Evolutionary conservation across 1,284 basidiomycete genomes (phyloP), one percentile per base, ranked within the genome.

Genomic region (Volvariella surrecta): DNA sequence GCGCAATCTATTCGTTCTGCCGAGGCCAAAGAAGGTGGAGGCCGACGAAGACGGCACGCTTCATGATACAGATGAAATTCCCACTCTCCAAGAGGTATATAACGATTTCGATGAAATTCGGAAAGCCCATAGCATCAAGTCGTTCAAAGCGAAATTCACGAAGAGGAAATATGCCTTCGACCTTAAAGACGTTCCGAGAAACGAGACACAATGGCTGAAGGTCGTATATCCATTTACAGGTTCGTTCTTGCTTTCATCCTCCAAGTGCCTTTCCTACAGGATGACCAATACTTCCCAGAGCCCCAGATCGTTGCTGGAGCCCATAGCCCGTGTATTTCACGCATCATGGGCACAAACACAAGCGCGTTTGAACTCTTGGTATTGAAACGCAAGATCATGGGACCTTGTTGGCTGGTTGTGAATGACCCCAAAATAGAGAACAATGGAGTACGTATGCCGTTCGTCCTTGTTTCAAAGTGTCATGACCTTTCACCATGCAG

Each of bases 371-470:
- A 99, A 61, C 68, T 94, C 6, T 77, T 99, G n/a, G 91, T 93
- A 1, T 56, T 99, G 44, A 98, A 98, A 64, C 80, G 93, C 30
- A 93, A 92, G 64, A 97, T 99, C 50, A 98, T 97, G 90, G 96
- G 96, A 2, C 94, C 96, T 0, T 99, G 96, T 60, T 99, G 95
- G 96, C 70, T 99, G 40, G 76, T 86, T 47, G 75, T 99, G 50
- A 83, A 86, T 59, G 75, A 82, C 18, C 79, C 83, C 9, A 64
- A 75, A 37, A 65, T 90, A 16, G 82, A 86, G 44, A 65, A 82
- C 54, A 85, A 88, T 62, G 83, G 85, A 7, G 89, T 91, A 58
- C 45, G 83, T 64, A 3, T 11, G 21, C 3, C 10, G 2, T 4
- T 40, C n/a, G 37, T 32, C 8, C n/a, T 28, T 24, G 13, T 19